Evolutionary conservation across 2,329 filamentous ascomycete genomes (phyloP).

Genomic region (Hymenoscyphus repandus): DNA sequence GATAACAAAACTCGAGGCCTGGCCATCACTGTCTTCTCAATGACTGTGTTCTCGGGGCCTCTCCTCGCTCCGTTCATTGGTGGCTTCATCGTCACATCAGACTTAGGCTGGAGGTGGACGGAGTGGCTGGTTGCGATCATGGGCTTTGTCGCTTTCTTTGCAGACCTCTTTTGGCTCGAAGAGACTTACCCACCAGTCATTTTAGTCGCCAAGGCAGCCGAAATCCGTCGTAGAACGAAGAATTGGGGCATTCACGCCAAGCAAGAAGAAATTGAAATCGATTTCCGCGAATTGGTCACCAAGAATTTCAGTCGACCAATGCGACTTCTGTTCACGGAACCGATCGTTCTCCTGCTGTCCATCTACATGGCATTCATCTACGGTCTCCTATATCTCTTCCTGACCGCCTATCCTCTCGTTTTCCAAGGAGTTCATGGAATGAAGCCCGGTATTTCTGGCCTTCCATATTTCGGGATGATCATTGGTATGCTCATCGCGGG

Average conservation of each 20-base stretch:
- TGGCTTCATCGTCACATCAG: constrained; percentile 57
- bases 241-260: constrained; percentile 70
- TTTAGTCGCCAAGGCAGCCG: constrained; percentile 53
- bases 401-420: constrained; percentile 79
- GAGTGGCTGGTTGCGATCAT: constrained; percentile 60
- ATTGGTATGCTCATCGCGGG: constrained; percentile 66
- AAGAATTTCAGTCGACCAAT: constrained; percentile 43
- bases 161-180: constrained; percentile 58
- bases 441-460: constrained; percentile 61
- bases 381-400: constrained; percentile 75
- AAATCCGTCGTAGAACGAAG: constrained; percentile 57
- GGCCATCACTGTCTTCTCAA: constrained; percentile 53
- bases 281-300: constrained; percentile 55
- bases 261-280: constrained; percentile 66
- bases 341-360: constrained; percentile 62
- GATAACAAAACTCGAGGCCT: constrained; percentile 56
- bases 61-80: constrained; percentile 64
- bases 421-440: constrained; percentile 71
- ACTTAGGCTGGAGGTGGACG: constrained; percentile 70
- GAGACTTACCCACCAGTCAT: constrained; percentile 69
- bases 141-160: constrained; percentile 53
- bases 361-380: constrained; percentile 75
- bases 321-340: constrained; percentile 55
- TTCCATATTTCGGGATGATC: constrained; percentile 85
- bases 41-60: constrained; percentile 62